phyloP scores from a whole-genome alignment of 495 filamentous ascomycete genomes.

The Penicillium egyptiacum region DNA sequence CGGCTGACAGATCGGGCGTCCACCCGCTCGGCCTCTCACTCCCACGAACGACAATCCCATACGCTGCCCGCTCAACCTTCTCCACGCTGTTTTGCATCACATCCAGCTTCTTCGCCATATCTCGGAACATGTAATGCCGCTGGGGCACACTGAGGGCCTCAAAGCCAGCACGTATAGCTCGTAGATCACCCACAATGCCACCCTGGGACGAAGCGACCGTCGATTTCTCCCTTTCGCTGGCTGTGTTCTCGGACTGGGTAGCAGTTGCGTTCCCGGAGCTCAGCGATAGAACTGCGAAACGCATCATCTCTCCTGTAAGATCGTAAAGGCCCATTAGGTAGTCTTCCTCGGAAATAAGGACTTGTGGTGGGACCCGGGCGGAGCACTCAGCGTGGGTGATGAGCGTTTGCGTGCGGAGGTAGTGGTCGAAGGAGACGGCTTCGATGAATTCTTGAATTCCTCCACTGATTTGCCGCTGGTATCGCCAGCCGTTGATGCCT shows the following conservation, averaged over 20 bases:
- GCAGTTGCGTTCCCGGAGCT: constrained; percentile 32
- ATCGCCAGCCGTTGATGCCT: constrained; percentile 78
- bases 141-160: constrained; percentile 63
- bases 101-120: constrained; percentile 75
- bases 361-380: constrained; percentile 47
- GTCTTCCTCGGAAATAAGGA: constrained; percentile 75
- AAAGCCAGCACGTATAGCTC: constrained; percentile 68
- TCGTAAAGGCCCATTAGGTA: constrained; percentile 93
- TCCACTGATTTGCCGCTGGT: constrained; percentile 68
- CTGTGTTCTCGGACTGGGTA: constrained; percentile 22
- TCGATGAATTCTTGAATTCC: constrained; percentile 94
- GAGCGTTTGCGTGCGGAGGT: constrained; percentile 73
- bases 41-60: constrained; percentile 81
- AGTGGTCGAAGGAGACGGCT: constrained; percentile 81
- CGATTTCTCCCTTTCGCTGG: constrained; percentile 13
- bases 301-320: constrained; percentile 91
- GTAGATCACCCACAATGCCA: constrained; percentile 69
- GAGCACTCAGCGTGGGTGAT: constrained; percentile 62
- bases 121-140: constrained; percentile 50
- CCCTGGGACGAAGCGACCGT: constrained; percentile 29
- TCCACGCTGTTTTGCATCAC: constrained; percentile 87
- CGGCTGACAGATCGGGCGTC: constrained; percentile 73
- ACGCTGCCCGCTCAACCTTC: constrained; percentile 90
- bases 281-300: constrained; percentile 77
- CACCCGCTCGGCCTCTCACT: constrained; percentile 88